Conservation (phyloP, 148 eudicot genomes). For the Chenopodium quinoa region DNA sequence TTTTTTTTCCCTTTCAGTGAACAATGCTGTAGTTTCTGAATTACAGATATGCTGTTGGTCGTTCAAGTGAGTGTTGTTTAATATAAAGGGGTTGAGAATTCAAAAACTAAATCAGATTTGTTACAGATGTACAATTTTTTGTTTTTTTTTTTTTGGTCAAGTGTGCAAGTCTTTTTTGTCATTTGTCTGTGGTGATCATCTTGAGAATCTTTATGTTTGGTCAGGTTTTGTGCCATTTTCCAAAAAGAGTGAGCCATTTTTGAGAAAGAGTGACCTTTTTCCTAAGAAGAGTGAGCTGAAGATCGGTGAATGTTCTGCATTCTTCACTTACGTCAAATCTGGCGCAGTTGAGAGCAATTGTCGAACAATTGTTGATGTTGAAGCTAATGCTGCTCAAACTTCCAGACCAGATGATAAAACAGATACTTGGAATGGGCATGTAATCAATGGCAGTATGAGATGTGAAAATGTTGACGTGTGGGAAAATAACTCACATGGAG, state of each 20-base stretch:
- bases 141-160: no score
- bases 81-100: neutral
- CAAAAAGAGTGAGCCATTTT: constrained; percentile 70
- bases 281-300: constrained; percentile 75
- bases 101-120: neutral
- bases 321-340: constrained; percentile 85
- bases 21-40: neutral
- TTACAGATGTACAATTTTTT: neutral
- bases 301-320: constrained; percentile 96
- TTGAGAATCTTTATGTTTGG: constrained; percentile 9
- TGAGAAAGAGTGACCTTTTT: constrained; percentile 57
- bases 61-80: neutral
- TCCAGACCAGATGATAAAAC: constrained; percentile 33
- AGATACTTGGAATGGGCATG: constrained; percentile 29
- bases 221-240: constrained; percentile 54
- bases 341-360: constrained; percentile 40
- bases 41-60: neutral
- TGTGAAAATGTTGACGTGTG: constrained; percentile 32
- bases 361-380: constrained; percentile 32
- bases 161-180: neutral
- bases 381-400: constrained; percentile 36
- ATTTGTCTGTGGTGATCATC: constrained; percentile 7
- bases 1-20: neutral
- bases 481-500: constrained; percentile 46
- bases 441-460: constrained; percentile 27